These are phyloP conservation scores for Venturia carpophila DNA, from an alignment of 2,329 filamentous ascomycete genomes.

Conservation along the genomic window DNA sequence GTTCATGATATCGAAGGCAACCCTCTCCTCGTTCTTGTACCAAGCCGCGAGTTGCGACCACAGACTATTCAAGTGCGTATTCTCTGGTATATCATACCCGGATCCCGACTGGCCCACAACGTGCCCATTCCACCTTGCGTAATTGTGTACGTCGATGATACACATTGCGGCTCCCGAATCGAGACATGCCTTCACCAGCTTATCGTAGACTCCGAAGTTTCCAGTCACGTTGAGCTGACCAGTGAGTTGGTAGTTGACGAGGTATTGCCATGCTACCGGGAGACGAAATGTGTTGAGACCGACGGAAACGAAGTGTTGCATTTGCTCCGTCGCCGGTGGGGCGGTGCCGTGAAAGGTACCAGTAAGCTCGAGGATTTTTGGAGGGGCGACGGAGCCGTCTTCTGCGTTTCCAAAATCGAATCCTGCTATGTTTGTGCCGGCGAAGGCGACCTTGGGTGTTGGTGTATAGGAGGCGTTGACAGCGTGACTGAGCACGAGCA, in stretches of 20 bases:
- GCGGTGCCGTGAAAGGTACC: slow-evolving; percentile 29
- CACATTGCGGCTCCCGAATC: slow-evolving; percentile 47
- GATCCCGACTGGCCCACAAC: slow-evolving; percentile 50
- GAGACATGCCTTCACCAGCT: slow-evolving; percentile 50
- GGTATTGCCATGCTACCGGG: slow-evolving; percentile 53
- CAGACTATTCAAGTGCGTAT: slow-evolving; percentile 50
- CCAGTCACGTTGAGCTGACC: slow-evolving; percentile 38
- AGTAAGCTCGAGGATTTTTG: slow-evolving; percentile 23
- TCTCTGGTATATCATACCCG: slow-evolving; percentile 46
- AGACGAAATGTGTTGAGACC: slow-evolving; percentile 51
- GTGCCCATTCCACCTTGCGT: slow-evolving; percentile 50
- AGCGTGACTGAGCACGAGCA: not conserved
- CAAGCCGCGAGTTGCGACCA: slow-evolving; percentile 51
- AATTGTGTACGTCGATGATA: slow-evolving; percentile 47
- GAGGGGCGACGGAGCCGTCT: slow-evolving; percentile 24
- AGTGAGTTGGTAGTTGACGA: slow-evolving; percentile 47
- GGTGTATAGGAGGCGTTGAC: not conserved
- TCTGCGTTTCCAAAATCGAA: slow-evolving; percentile 42
- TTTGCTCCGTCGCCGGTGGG: slow-evolving; percentile 36
- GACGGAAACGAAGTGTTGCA: slow-evolving; percentile 50
- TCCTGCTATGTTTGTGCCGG: slow-evolving; percentile 40
- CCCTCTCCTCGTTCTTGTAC: slow-evolving; percentile 47
- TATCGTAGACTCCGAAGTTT: slow-evolving; percentile 47
- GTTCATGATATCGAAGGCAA: slow-evolving; percentile 63
- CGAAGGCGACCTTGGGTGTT: slow-evolving; percentile 24